Evolutionary conservation across 1,284 basidiomycete genomes (phyloP).

Genomic region (Cryptococcus sp.): DNA sequence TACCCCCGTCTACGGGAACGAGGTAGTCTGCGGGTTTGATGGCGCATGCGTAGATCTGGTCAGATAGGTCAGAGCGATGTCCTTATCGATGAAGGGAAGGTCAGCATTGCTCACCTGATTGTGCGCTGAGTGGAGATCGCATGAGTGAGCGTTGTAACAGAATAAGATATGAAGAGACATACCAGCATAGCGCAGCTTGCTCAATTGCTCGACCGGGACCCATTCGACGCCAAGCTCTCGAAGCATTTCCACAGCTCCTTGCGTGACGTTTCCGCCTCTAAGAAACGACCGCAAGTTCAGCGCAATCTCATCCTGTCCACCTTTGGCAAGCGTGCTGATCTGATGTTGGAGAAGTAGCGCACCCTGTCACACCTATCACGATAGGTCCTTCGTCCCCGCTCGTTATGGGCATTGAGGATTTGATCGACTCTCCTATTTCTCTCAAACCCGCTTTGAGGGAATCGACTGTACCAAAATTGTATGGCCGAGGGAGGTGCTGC

Average conservation of each 20-base stretch:
- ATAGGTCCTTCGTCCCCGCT: slow-evolving; percentile 65
- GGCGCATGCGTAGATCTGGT: slow-evolving; percentile 74
- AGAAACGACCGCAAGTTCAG: not conserved
- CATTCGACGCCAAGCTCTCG: slow-evolving; percentile 67
- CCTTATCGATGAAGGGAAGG: not conserved
- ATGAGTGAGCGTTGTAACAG: too few relatives aligned
- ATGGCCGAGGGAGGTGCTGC: slow-evolving; percentile 77
- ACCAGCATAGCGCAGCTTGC: slow-evolving; percentile 56
- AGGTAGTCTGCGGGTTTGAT: slow-evolving; percentile 72
- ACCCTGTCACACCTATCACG: slow-evolving; percentile 82
- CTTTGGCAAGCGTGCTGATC: not conserved
- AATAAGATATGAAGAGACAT: not conserved
- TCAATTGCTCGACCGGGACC: slow-evolving; percentile 64
- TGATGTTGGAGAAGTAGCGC: slow-evolving; percentile 25
- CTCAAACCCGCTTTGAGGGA: slow-evolving; percentile 64
- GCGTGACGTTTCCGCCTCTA: slow-evolving; percentile 76
- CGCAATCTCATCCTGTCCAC: not conserved
- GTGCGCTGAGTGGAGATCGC: not conserved
- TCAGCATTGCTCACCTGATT: not conserved
- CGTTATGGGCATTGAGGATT: slow-evolving; percentile 14
- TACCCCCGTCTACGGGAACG: slow-evolving; percentile 58
- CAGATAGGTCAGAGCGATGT: not conserved
- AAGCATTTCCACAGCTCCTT: slow-evolving; percentile 72
- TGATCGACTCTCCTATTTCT: slow-evolving; percentile 67
- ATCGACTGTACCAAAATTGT: slow-evolving; percentile 66